phyloP scores from a whole-genome alignment of 805 yeast species.

The Hanseniaspora opuntiae region DNA sequence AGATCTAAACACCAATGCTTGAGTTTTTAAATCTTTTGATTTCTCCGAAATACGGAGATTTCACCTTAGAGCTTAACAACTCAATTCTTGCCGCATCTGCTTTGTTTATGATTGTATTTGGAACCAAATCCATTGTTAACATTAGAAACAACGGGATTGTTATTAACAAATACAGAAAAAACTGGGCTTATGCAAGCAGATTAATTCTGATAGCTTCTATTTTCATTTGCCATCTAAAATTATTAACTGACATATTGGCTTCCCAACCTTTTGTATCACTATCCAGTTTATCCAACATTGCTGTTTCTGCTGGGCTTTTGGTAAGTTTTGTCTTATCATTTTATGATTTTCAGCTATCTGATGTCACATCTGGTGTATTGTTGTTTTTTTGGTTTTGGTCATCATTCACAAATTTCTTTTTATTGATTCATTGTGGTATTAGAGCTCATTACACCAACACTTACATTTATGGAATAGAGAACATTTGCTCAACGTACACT shows the following conservation, averaged over 20 bases:
- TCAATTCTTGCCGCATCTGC: slow-evolving; percentile 32
- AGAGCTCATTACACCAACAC: slow-evolving; percentile 24
- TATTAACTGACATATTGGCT: slow-evolving; percentile 13
- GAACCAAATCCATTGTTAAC: slow-evolving; percentile 27
- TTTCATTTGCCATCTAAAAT: slow-evolving; percentile 20
- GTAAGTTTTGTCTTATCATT: slow-evolving; percentile 49
- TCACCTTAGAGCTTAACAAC: slow-evolving; percentile 50
- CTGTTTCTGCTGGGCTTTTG: slow-evolving; percentile 12
- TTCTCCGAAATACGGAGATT: slow-evolving; percentile 35
- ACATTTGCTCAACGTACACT: slow-evolving; percentile 22
- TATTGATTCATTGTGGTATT: slow-evolving; percentile 29
- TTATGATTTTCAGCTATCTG: slow-evolving; percentile 55
- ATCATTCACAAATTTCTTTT: slow-evolving; percentile 34
- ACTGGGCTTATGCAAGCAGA: slow-evolving; percentile 28
- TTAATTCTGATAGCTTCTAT: slow-evolving; percentile 25
- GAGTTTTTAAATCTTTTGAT: slow-evolving; percentile 21
- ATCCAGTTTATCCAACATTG: slow-evolving; percentile 28
- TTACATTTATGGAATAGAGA: slow-evolving; percentile 20
- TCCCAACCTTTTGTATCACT: slow-evolving; percentile 16
- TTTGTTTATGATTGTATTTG: slow-evolving; percentile 32
- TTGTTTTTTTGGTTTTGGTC: slow-evolving; percentile 65
- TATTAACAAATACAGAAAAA: slow-evolving; percentile 27
- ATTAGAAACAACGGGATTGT: slow-evolving; percentile 18
- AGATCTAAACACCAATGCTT: slow-evolving; percentile 24
- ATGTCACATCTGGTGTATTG: slow-evolving; percentile 52